phyloP scores from a whole-genome alignment of 257 asterid species.

The Solanum ossicruentum region DNA sequence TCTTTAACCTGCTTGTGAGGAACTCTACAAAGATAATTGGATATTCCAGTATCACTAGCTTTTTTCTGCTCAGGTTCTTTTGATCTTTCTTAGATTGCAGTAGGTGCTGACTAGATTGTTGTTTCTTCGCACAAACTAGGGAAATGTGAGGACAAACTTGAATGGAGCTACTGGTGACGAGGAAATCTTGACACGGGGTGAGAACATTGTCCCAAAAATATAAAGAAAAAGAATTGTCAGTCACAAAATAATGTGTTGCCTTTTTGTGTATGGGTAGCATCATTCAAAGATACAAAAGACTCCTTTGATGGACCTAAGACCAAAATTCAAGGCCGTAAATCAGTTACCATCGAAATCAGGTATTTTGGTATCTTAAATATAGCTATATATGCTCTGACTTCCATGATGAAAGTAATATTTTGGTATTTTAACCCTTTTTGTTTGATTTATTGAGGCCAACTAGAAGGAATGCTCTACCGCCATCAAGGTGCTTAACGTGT shows the following conservation, averaged over 20 bases:
- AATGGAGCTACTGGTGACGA: constrained; percentile 18
- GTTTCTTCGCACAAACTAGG: constrained; percentile 28
- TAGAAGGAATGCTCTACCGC: constrained; percentile 29
- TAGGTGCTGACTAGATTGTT: constrained; percentile 3
- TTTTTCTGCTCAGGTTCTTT: background rate
- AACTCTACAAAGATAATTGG: background rate
- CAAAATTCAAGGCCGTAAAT: constrained; percentile 26
- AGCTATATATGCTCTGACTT: background rate
- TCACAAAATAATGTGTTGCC: background rate
- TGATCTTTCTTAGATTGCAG: background rate
- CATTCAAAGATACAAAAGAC: constrained; percentile 20
- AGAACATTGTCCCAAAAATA: constrained; percentile 1
- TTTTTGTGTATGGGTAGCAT: constrained; percentile 19
- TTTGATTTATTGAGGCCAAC: constrained; percentile 37
- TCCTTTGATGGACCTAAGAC: constrained; percentile 22
- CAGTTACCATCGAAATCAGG: constrained; percentile 32
- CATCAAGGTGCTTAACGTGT: constrained; percentile 29
- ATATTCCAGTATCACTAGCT: background rate
- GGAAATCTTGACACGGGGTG: constrained; percentile 36
- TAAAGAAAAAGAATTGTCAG: background rate
- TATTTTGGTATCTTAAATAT: constrained; percentile 3
- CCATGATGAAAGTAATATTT: background rate
- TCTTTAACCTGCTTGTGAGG: background rate
- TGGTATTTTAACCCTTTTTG: background rate
- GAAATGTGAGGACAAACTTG: constrained; percentile 10